These are phyloP conservation scores for Skeletonema menzelii DNA, from an alignment of 108 stramenopile genomes.

Conservation along the genomic window DNA sequence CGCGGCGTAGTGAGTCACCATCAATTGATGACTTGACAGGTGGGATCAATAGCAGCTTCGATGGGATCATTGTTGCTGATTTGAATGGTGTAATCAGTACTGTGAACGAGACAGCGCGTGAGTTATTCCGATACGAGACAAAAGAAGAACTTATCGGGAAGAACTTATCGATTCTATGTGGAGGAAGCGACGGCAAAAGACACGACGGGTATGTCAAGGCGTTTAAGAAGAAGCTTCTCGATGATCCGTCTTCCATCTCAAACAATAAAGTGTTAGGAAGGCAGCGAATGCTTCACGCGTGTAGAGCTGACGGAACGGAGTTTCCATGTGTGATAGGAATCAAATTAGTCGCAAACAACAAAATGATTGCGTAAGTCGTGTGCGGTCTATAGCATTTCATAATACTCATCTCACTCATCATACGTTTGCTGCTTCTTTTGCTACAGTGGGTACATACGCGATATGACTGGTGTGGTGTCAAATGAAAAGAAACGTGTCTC, in stretches of 20 bases:
- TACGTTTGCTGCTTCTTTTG: background rate
- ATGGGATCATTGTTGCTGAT: slow-evolving; percentile 17
- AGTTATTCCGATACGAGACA: slow-evolving; percentile 5
- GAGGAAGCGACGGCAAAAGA: slow-evolving; percentile 9
- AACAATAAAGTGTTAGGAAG: slow-evolving; percentile 10
- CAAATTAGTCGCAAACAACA: slow-evolving; percentile 9
- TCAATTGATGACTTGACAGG: background rate
- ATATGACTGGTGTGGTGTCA: slow-evolving; percentile 14
- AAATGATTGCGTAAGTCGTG: slow-evolving; percentile 1
- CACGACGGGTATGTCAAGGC: slow-evolving; percentile 13
- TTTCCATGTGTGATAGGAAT: slow-evolving; percentile 18
- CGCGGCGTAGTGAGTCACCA: background rate
- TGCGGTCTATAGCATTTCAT: background rate
- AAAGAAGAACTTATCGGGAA: slow-evolving; percentile 11
- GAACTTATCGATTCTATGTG: slow-evolving; percentile 5
- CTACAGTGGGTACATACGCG: slow-evolving; percentile 17
- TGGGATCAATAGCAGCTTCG: slow-evolving; percentile 9
- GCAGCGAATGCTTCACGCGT: slow-evolving; percentile 7
- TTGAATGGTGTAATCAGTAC: slow-evolving; percentile 11
- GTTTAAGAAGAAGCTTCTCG: background rate
- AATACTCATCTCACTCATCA: background rate
- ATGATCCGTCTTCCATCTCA: background rate
- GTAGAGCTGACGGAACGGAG: slow-evolving; percentile 8
- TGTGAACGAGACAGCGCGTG: slow-evolving; percentile 9
- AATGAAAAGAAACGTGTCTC: background rate